Conservation (phyloP, 192 early-diverging fungal species). For the Thamnidium elegans region DNA sequence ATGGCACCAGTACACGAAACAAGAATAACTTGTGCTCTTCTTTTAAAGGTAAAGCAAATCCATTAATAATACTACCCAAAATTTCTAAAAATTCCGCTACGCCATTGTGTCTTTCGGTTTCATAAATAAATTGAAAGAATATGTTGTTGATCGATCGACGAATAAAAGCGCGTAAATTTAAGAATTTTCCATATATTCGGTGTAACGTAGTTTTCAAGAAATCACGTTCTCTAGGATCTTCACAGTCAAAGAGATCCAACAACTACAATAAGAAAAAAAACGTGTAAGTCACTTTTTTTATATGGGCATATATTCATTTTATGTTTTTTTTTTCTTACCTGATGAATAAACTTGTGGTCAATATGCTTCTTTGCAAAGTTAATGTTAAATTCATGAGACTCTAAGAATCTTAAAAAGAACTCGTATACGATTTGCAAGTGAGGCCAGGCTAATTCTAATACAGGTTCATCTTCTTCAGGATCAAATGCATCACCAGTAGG, state of each 20-base stretch:
- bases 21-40: constrained; percentile 92
- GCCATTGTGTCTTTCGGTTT: constrained; percentile 86
- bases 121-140: constrained; percentile 90
- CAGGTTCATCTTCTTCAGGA: constrained; percentile 93
- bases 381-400: constrained; percentile 89
- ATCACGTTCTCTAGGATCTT: constrained; percentile 90
- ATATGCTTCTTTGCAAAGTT: constrained; percentile 86
- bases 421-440: constrained; percentile 90
- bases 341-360: constrained; percentile 77
- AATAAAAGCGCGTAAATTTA: constrained; percentile 88
- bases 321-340: constrained; percentile 29
- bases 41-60: constrained; percentile 89
- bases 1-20: constrained; percentile 77
- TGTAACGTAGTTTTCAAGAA: constrained; percentile 91
- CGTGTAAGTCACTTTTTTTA: constrained; percentile 15
- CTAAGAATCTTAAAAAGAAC: constrained; percentile 88
- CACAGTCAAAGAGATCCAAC: constrained; percentile 86
- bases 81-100: constrained; percentile 92
- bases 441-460: constrained; percentile 89
- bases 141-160: constrained; percentile 89
- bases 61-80: constrained; percentile 93
- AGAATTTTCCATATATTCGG: constrained; percentile 91
- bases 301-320: constrained; percentile 19
- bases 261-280: constrained; percentile 44
- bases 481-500: constrained; percentile 88